phyloP scores from a whole-genome alignment of 768 basidiomycete genomes.

The Pleurotus cornucopiae region DNA sequence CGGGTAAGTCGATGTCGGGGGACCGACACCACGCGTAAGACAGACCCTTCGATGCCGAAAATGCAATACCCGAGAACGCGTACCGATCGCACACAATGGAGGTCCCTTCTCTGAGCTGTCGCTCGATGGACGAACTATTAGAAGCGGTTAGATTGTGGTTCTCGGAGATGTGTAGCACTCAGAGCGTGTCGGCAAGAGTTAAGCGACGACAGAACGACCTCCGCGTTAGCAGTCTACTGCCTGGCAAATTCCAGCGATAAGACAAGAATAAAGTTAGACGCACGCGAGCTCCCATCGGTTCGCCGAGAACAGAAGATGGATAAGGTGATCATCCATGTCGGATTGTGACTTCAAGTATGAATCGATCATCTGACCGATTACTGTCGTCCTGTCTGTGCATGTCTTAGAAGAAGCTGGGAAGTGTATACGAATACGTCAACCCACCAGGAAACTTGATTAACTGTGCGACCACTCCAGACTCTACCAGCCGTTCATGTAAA shows the following conservation, averaged over 20 bases:
- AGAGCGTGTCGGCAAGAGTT: not conserved
- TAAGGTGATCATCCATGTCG: slow-evolving; percentile 86
- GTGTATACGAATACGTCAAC: slow-evolving; percentile 9
- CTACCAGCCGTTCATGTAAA: slow-evolving; percentile 53
- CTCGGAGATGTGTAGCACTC: not conserved
- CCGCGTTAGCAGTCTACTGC: not conserved
- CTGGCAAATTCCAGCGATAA: not conserved
- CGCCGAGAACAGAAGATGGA: slow-evolving; percentile 94
- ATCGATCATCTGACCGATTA: slow-evolving; percentile 92
- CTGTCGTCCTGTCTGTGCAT: slow-evolving; percentile 93
- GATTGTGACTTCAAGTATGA: slow-evolving; percentile 79
- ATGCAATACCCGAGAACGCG: slow-evolving; percentile 94
- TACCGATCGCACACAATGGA: slow-evolving; percentile 89
- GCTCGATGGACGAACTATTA: slow-evolving; percentile 55
- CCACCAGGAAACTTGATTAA: slow-evolving; percentile 90
- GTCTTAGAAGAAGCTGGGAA: not conserved
- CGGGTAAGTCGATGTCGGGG: slow-evolving; percentile 84
- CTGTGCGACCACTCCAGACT: slow-evolving; percentile 40
- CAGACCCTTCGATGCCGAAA: slow-evolving; percentile 68
- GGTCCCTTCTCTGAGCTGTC: slow-evolving; percentile 56
- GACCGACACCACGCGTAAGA: slow-evolving; percentile 80
- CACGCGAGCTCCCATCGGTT: slow-evolving; percentile 97
- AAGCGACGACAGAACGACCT: not conserved
- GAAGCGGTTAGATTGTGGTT: not conserved
- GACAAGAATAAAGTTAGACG: slow-evolving; percentile 17